Conservation (phyloP, 768 basidiomycete genomes). For the Rhizopogon roseolus region DNA sequence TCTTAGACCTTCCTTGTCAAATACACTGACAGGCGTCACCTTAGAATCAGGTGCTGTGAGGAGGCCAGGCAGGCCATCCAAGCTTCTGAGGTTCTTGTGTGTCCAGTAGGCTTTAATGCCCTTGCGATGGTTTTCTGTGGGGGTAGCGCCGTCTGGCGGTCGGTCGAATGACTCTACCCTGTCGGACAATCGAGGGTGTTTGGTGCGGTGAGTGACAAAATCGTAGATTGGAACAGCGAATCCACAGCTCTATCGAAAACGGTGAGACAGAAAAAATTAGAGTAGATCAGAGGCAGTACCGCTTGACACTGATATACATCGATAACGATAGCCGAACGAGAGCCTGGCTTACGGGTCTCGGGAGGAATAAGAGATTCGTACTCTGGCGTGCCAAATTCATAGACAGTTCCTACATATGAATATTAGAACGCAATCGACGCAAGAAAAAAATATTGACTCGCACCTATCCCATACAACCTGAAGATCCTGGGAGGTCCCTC, state of each 20-base stretch:
- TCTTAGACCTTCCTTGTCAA: constrained; percentile 11
- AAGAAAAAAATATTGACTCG: neutral
- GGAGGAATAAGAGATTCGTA: constrained; percentile 51
- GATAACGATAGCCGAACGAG: constrained; percentile 55
- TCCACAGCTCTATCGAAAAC: constrained; percentile 51
- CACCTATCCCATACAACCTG: constrained; percentile 56
- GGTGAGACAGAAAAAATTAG: neutral
- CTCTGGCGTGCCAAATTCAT: constrained; percentile 61
- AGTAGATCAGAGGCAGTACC: constrained; percentile 16
- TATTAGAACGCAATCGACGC: neutral
- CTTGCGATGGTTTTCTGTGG: constrained; percentile 7
- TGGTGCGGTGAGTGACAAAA: constrained; percentile 52
- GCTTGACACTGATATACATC: constrained; percentile 55
- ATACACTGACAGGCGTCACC: constrained; percentile 10
- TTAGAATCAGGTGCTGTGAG: constrained; percentile 16
- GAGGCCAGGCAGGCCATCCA: constrained; percentile 59
- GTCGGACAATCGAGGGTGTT: constrained; percentile 37
- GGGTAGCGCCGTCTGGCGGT: neutral
- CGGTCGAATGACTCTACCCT: constrained; percentile 40
- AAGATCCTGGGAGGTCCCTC: constrained; percentile 56
- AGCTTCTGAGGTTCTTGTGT: constrained; percentile 39
- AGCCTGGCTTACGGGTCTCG: constrained; percentile 47
- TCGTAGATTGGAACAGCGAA: constrained; percentile 59
- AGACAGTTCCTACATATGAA: constrained; percentile 40
- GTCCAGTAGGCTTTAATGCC: constrained; percentile 54